Conservation (phyloP, 371 early-diverging fungal genomes). For the Chytridiales sp. region DNA sequence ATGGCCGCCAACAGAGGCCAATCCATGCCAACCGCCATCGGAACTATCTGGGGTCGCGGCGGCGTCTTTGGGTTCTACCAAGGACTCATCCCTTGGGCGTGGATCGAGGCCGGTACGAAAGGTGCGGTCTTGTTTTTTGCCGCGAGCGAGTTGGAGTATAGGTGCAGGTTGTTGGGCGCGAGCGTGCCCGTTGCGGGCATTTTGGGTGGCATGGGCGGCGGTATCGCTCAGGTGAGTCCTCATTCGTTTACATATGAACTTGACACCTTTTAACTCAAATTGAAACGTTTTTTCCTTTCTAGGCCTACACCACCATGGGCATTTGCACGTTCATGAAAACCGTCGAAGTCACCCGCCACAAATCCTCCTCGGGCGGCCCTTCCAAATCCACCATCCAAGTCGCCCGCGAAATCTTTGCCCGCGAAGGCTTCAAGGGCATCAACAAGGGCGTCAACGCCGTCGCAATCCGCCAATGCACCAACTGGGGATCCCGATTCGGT, state of each 20-base stretch:
- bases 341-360: constrained; percentile 96
- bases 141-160: constrained; percentile 89
- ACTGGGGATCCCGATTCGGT: constrained; percentile 96
- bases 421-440: constrained; percentile 91
- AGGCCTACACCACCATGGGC: constrained; percentile 97
- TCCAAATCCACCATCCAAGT: constrained; percentile 73
- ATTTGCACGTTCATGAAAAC: constrained; percentile 99
- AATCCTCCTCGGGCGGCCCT: constrained; percentile 56
- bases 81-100: constrained; percentile 48
- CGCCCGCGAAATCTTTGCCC: constrained; percentile 83
- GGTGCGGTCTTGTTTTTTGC: constrained; percentile 94
- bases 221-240: constrained; percentile 38
- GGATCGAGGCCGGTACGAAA: constrained; percentile 82
- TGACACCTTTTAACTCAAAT: too few species aligned
- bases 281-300: constrained; percentile 56
- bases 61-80: constrained; percentile 49
- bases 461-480: constrained; percentile 91
- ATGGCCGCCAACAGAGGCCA: constrained; percentile 50
- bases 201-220: constrained; percentile 83
- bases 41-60: constrained; percentile 41
- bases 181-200: constrained; percentile 69
- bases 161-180: constrained; percentile 56
- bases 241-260: neutral
- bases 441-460: constrained; percentile 73
- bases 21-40: constrained; percentile 31